phyloP scores from a whole-genome alignment of 2,329 filamentous ascomycete species.

The Chaetomiaceae sp. region DNA sequence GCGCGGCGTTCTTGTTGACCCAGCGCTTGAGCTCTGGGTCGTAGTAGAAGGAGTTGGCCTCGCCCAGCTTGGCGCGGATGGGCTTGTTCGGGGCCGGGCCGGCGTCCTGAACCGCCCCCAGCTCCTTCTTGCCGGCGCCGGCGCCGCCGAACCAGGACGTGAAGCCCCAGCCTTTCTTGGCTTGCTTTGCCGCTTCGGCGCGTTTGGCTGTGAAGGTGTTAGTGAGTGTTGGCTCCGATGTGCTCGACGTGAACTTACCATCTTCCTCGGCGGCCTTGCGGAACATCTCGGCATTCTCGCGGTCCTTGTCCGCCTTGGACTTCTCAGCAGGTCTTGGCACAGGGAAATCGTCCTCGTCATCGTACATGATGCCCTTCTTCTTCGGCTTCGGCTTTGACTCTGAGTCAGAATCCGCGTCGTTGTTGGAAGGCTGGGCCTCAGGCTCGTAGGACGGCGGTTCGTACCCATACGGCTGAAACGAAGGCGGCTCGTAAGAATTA shows the following conservation, averaged over 20 bases:
- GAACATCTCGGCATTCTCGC: conserved; percentile 79
- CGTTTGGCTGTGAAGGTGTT: conserved; percentile 49
- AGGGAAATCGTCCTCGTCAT: conserved; percentile 66
- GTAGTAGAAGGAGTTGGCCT: conserved; percentile 88
- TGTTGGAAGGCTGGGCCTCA: conserved; percentile 42
- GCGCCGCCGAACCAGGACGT: conserved; percentile 71
- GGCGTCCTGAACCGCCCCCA: conserved; percentile 40
- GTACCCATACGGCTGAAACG: conserved; percentile 41
- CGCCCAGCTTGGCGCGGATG: conserved; percentile 90
- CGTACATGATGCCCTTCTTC: conserved; percentile 75
- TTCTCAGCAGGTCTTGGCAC: conserved; percentile 49
- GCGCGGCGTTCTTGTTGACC: conserved; percentile 89
- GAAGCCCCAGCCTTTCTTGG: conserved; percentile 72
- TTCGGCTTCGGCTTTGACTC: conserved; percentile 54
- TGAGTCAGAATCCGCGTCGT: conserved; percentile 39
- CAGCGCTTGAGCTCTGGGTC: conserved; percentile 96
- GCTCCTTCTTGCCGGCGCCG: conserved; percentile 52
- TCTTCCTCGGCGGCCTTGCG: conserved; percentile 74
- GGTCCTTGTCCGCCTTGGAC: conserved; percentile 62
- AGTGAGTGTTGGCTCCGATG: neutral
- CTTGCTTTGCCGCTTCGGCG: conserved; percentile 45
- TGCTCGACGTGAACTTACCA: conserved; percentile 40
- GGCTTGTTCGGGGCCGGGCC: conserved; percentile 52
- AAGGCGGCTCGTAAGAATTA: conserved; percentile 27
- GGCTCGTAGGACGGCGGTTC: conserved; percentile 58